Conservation (phyloP, 177 flowering plant genomes). For the Vitis hybrid region DNA sequence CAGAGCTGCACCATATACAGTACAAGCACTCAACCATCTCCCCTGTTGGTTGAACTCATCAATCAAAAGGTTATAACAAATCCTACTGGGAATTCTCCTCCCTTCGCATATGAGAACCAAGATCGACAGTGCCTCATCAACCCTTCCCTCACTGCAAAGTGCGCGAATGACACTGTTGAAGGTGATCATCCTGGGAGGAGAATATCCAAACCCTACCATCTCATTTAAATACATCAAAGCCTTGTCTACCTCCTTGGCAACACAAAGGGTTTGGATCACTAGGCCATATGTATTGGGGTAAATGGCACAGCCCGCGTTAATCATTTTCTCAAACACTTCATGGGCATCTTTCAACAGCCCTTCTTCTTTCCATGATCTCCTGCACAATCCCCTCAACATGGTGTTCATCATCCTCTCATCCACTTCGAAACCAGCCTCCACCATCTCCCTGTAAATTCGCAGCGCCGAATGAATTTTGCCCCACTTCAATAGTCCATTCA, state of each 20-base stretch:
- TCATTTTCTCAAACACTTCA: constrained; percentile 55
- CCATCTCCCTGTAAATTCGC: constrained; percentile 59
- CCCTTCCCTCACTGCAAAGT: constrained; percentile 54
- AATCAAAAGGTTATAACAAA: constrained; percentile 48
- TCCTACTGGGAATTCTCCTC: constrained; percentile 31
- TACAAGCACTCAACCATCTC: constrained; percentile 35
- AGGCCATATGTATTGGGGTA: constrained; percentile 39
- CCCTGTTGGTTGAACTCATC: constrained; percentile 46
- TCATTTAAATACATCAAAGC: constrained; percentile 41
- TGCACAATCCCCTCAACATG: constrained; percentile 58
- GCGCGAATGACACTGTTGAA: constrained; percentile 46
- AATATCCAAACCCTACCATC: constrained; percentile 46
- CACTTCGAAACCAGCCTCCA: constrained; percentile 37
- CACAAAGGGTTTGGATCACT: constrained; percentile 52
- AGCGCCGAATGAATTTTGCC: constrained; percentile 40
- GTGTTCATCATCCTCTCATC: constrained; percentile 59
- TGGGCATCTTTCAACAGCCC: constrained; percentile 42
- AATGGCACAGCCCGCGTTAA: constrained; percentile 20
- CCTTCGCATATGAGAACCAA: constrained; percentile 37
- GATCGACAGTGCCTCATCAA: constrained; percentile 45
- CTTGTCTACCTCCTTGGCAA: constrained; percentile 37
- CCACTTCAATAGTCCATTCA: constrained; percentile 81
- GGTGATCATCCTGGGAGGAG: constrained; percentile 51
- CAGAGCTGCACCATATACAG: constrained; percentile 55
- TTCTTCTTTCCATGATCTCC: constrained; percentile 51